Evolutionary conservation across 441 rosid species (phyloP), one percentile per base, ranked within the genome.

Genomic region (Jatropha podagrica): DNA sequence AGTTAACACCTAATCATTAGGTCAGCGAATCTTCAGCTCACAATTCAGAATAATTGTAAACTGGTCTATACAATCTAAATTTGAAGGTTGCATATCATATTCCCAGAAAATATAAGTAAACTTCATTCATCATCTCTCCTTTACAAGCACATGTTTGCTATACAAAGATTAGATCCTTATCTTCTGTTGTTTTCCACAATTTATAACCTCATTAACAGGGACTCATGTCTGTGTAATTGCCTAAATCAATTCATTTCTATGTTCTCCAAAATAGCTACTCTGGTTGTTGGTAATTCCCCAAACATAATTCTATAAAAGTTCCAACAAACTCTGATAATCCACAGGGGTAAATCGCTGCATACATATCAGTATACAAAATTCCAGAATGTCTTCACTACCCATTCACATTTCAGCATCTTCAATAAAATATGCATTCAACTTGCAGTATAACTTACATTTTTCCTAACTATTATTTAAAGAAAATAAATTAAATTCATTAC

Each of bases 381-480:
- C 17, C 27, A 42, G 48, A 71, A 40, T 42, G 18, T 64, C 15
- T 71, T 41, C 64, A 41, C 64, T 27, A 37, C 44, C 48, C 32
- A 27, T 15, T n/a, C 17, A 37, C 18, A 51, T 64, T 20, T 64
- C 46, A 51, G 60, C 69, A 44, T 41, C 52, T 62, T 1, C 10
- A 26, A 42, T 44, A 59, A 14, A 61, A 58, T 73, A 64, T n/a
- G 15, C 71, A 74, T 51, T 32, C 51, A 40, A 55, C n/a, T 60
- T 32, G 38, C 51, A 49, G 37, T 20, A 38, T 14, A 44, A 59
- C 63, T 40, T 68, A 13, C 42, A 73, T 62, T 70, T 32, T 46
- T 63, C 38, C 32, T 20, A 48, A 44, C 51, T 44, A 58, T 37
- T 44, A 65, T 56, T 42, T 59, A 42, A 40, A 54, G 26, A 63